A percentile compares a stretch with the other conserved stretches of the same genome.
Conservation (phyloP, 257 asterid species). For the Solanum boliviense region DNA sequence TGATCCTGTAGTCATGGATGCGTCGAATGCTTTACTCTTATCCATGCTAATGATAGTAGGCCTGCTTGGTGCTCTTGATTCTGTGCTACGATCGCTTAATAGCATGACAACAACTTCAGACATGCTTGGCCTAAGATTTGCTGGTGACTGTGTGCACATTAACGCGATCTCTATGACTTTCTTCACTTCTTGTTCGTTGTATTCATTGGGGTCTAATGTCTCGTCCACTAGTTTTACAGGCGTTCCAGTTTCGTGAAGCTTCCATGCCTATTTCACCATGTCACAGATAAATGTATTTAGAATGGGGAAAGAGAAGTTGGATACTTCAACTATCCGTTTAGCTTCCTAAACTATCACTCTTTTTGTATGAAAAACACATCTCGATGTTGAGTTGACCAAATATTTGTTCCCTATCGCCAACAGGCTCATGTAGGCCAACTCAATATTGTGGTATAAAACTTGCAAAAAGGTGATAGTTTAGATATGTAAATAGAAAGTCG, state of each 20-base stretch:
- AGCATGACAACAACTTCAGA: conserved; percentile 68
- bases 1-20: conserved; percentile 9
- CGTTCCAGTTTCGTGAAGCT: conserved; percentile 40
- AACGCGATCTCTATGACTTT: conserved; percentile 59
- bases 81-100: conserved; percentile 22
- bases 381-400: background rate
- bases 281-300: background rate
- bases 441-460: background rate
- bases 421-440: background rate
- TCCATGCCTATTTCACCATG: conserved; percentile 50
- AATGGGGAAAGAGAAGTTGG: background rate
- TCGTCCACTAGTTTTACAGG: conserved; percentile 47
- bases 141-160: conserved; percentile 59
- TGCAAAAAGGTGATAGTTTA: background rate
- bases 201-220: conserved; percentile 38
- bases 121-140: conserved; percentile 71
- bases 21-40: conserved; percentile 7
- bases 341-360: background rate
- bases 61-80: conserved; percentile 18
- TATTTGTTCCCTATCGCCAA: background rate
- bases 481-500: background rate
- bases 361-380: background rate
- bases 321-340: background rate
- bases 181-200: conserved; percentile 35
- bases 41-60: conserved; percentile 24